Percentiles rank a stretch among this genome's conserved stretches.
Conservation (phyloP, 1,284 basidiomycete species). For the Volvariella volvacea region DNA sequence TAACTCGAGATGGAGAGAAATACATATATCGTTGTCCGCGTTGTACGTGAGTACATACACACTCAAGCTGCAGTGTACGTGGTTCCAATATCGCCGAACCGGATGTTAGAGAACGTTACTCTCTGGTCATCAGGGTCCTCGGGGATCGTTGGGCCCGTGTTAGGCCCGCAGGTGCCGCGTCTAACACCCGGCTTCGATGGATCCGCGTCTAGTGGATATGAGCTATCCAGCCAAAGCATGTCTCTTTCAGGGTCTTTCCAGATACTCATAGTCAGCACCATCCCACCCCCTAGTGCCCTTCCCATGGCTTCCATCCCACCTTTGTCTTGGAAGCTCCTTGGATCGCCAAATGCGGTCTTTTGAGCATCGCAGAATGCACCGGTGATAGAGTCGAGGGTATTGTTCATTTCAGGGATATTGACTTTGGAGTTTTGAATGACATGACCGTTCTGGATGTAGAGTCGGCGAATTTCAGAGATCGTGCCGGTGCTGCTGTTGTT, state of each 20-base stretch:
- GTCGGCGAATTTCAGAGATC: constrained; percentile 37
- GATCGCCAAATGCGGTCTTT: constrained; percentile 28
- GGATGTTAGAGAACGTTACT: constrained; percentile 43
- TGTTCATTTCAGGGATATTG: constrained; percentile 27
- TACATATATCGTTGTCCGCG: too few relatives aligned
- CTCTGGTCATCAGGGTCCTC: constrained; percentile 26
- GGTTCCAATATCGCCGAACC: constrained; percentile 36
- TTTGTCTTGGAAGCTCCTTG: constrained; percentile 28
- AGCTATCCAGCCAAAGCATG: constrained; percentile 44
- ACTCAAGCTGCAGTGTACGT: constrained; percentile 29
- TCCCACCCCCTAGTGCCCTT: constrained; percentile 25
- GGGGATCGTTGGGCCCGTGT: constrained; percentile 33
- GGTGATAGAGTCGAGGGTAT: constrained; percentile 23
- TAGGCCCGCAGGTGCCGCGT: constrained; percentile 16
- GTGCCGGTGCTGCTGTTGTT: constrained; percentile 31
- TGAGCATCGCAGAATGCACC: constrained; percentile 22
- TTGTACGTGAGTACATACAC: too few relatives aligned
- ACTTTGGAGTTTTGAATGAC: constrained; percentile 36
- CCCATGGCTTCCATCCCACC: constrained; percentile 26
- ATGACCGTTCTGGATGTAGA: constrained; percentile 39
- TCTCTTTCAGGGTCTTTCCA: constrained; percentile 37
- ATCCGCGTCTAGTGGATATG: constrained; percentile 30
- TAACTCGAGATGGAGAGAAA: too few relatives aligned
- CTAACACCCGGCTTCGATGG: constrained; percentile 28
- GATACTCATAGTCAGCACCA: constrained; percentile 36